A percentile compares a stretch with the other conserved stretches of the same genome.
These are phyloP conservation scores for Brasenia schreberi DNA, from an alignment of 164 flowering plant species.

Conservation along the genomic window DNA sequence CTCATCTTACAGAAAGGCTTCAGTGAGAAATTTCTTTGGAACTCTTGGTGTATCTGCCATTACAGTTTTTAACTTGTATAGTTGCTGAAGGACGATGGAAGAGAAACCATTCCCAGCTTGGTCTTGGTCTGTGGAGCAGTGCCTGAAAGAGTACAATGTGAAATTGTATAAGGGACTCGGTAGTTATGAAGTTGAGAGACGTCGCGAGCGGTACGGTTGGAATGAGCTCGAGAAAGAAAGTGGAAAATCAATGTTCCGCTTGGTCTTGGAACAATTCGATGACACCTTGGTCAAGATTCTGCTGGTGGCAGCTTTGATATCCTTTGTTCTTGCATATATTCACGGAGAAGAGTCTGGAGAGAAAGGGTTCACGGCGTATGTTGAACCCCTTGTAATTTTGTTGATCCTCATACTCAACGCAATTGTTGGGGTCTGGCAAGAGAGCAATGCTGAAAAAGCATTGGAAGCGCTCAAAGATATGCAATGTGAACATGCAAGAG, in stretches of 20 bases:
- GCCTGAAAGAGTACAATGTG: slow-evolving; percentile 65
- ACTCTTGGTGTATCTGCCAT: too few relatives aligned
- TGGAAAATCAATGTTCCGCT: slow-evolving; percentile 69
- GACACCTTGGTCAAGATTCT: slow-evolving; percentile 78
- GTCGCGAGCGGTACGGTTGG: slow-evolving; percentile 53
- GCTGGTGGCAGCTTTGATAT: slow-evolving; percentile 67
- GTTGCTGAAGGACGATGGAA: slow-evolving; percentile 21
- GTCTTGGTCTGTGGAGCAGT: slow-evolving; percentile 78
- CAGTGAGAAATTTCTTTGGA: too few relatives aligned
- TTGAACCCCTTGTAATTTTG: slow-evolving; percentile 76
- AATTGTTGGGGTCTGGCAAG: slow-evolving; percentile 92
- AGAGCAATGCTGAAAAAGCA: slow-evolving; percentile 80
- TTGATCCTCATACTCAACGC: slow-evolving; percentile 72
- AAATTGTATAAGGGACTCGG: slow-evolving; percentile 58
- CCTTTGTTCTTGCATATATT: slow-evolving; percentile 55
- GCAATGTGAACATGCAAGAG: slow-evolving; percentile 72
- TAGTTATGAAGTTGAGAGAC: slow-evolving; percentile 56
- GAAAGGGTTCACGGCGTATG: slow-evolving; percentile 54
- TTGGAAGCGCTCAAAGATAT: slow-evolving; percentile 84
- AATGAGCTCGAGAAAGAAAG: slow-evolving; percentile 74
- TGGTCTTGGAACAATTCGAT: slow-evolving; percentile 77
- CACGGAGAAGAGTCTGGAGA: slow-evolving; percentile 37
- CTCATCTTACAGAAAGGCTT: too few relatives aligned
- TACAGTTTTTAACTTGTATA: too few relatives aligned
- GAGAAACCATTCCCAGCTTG: slow-evolving; percentile 65